Evolutionary conservation across 495 filamentous ascomycete species (phyloP), one percentile per base, ranked within the genome.

Genomic region (Opeltia flavorubescens): DNA sequence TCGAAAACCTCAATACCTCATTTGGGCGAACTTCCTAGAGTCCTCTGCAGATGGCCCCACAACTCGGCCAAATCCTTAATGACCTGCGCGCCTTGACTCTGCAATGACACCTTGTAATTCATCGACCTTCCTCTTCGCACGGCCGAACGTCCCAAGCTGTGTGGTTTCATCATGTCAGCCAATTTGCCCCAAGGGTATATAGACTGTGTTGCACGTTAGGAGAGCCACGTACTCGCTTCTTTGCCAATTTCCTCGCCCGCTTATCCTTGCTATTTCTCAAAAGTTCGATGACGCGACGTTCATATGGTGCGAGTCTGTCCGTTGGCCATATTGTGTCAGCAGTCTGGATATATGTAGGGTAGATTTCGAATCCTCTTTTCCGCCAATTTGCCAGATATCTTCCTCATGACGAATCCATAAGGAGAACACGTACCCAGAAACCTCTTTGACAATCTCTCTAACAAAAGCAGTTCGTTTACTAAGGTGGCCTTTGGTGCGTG

Each of bases 211-310:
- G n/a, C 8, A 15, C 11, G 27, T 20, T 31, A 29, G 46, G n/a
- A n/a, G n/a, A n/a, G n/a, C 50, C 41, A 78, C 74, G 52, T 77
- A 86, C 85, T 70, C 91, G 77, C 83, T 94, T 95, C 89, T 98
- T 98, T 55, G 91, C 91, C 62, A 95, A 83, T 80, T 96, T 96
- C 55, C 91, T 76, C 52, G 91, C 91, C 71, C 91, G 86, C 84
- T 98, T 98, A 70, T 98, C 91, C 74, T 94, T 94, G 75, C 81
- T 80, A 78, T 96, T 98, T 58, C 91, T 86, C 66, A 98, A 80
- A 55, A 98, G 76, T 79, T 98, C 91, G 66, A 96, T 93, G 63
- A 98, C 84, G 59, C 91, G 88, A 65, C 89, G 87, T 76, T 98
- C 91, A 64, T 95, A 95, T 59, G 88, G 89, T 55, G 89, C 88